These are phyloP conservation scores for Talaromyces sp. DNA, from an alignment of 2,329 filamentous ascomycete species.

Conservation along the genomic window DNA sequence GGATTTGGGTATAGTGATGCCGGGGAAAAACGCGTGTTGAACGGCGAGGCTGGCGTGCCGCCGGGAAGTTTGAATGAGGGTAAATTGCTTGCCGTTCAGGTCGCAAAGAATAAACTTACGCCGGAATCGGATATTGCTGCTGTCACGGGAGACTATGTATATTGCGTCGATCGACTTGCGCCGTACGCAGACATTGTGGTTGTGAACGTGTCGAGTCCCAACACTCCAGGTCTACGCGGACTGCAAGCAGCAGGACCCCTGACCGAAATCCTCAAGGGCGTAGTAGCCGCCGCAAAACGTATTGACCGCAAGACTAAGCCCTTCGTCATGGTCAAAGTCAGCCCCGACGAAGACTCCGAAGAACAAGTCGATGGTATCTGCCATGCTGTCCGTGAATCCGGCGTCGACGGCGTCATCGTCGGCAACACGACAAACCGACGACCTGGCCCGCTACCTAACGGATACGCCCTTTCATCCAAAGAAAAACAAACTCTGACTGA, in stretches of 20 bases:
- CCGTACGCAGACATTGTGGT: slow-evolving; percentile 94
- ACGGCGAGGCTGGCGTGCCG: slow-evolving; percentile 72
- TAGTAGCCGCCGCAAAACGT: slow-evolving; percentile 72
- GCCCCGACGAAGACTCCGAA: slow-evolving; percentile 86
- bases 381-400: slow-evolving; percentile 74
- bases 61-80: slow-evolving; percentile 76
- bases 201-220: slow-evolving; percentile 95
- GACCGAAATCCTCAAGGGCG: slow-evolving; percentile 73
- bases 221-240: slow-evolving; percentile 85
- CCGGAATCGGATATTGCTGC: slow-evolving; percentile 80
- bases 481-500: slow-evolving; percentile 70
- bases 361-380: slow-evolving; percentile 84
- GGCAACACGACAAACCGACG: slow-evolving; percentile 93
- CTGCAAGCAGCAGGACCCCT: slow-evolving; percentile 82
- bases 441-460: slow-evolving; percentile 65
- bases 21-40: slow-evolving; percentile 68
- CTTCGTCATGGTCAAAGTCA: slow-evolving; percentile 95
- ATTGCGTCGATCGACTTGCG: slow-evolving; percentile 77
- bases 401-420: slow-evolving; percentile 92
- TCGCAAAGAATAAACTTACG: slow-evolving; percentile 95
- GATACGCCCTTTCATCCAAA: slow-evolving; percentile 60
- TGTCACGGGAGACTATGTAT: slow-evolving; percentile 77
- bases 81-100: slow-evolving; percentile 79
- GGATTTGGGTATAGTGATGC: slow-evolving; percentile 63
- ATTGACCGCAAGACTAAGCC: slow-evolving; percentile 70